Evolutionary conservation across 345 rosid genomes (phyloP).

Genomic region (Ceriops zippeliana): DNA sequence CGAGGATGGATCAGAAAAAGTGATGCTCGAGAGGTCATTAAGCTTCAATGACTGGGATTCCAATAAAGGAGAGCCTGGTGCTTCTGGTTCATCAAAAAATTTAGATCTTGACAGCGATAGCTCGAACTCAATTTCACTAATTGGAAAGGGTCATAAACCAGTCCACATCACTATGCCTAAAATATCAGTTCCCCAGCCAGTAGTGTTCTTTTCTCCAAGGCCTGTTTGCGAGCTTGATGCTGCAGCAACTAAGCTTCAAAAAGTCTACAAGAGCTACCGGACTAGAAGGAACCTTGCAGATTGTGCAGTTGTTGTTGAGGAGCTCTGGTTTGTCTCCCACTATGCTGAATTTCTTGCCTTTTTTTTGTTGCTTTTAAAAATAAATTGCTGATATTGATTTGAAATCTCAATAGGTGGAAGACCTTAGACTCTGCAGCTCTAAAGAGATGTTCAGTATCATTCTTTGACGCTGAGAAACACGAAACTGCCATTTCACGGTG

Average conservation of each 20-base stretch:
- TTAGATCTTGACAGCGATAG: conserved; percentile 1
- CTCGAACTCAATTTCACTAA: background rate
- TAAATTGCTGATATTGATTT: conserved; percentile 1
- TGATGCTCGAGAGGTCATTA: conserved; percentile 30
- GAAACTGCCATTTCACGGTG: conserved; percentile 61
- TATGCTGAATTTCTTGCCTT: conserved; percentile 6
- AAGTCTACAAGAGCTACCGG: conserved; percentile 47
- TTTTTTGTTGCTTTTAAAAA: background rate
- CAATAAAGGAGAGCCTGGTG: conserved; percentile 11
- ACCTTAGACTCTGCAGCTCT: conserved; percentile 59
- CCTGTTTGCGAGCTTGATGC: conserved; percentile 57
- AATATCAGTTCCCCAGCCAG: conserved; percentile 41
- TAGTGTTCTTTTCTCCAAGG: conserved; percentile 49
- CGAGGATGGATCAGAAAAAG: conserved; percentile 1
- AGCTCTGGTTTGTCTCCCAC: conserved; percentile 55
- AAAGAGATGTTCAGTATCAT: conserved; percentile 46
- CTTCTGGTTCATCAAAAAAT: conserved; percentile 8
- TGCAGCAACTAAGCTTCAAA: conserved; percentile 51
- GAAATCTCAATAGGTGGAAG: conserved; percentile 49
- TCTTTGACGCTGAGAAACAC: conserved; percentile 48
- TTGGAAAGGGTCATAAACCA: conserved; percentile 21
- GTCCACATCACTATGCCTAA: conserved; percentile 40
- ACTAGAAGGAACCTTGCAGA: conserved; percentile 64
- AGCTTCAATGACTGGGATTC: conserved; percentile 42
- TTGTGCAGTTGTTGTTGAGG: conserved; percentile 67